A percentile compares a stretch with the other conserved stretches of the same genome.
Conservation (phyloP, 345 rosid species). For the Moringa oleifera region DNA sequence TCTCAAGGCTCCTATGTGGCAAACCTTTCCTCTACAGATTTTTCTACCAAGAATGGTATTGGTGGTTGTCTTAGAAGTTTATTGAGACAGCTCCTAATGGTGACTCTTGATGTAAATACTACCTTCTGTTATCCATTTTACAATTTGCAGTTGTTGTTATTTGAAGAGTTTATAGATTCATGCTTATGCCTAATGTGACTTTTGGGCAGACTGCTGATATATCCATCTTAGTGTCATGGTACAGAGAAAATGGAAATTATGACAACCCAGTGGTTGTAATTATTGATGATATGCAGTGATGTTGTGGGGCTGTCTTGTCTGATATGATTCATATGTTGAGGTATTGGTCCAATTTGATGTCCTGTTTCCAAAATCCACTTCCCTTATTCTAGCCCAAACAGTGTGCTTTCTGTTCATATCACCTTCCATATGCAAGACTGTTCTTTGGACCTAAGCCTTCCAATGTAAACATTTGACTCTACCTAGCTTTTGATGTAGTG, state of each 20-base stretch:
- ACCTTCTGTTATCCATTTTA: too few species aligned
- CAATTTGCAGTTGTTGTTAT: neutral
- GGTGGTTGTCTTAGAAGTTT: slow-evolving; percentile 79
- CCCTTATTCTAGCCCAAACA: too few species aligned
- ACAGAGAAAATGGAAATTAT: slow-evolving; percentile 43
- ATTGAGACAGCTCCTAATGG: slow-evolving; percentile 63
- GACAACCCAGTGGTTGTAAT: slow-evolving; percentile 56
- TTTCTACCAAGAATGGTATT: slow-evolving; percentile 64
- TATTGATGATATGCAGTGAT: slow-evolving; percentile 73
- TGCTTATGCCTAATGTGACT: slow-evolving; percentile 7
- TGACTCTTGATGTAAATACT: slow-evolving; percentile 65
- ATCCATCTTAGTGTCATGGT: slow-evolving; percentile 82
- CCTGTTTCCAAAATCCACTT: neutral
- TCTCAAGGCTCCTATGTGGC: slow-evolving; percentile 81
- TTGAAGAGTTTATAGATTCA: slow-evolving; percentile 1
- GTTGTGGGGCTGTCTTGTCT: slow-evolving; percentile 71
- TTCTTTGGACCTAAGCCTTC: neutral
- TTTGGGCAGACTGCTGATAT: slow-evolving; percentile 65
- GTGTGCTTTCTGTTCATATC: neutral
- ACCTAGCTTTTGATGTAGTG: neutral
- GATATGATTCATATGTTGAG: slow-evolving; percentile 73
- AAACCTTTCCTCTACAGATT: slow-evolving; percentile 80
- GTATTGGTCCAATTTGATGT: slow-evolving; percentile 28
- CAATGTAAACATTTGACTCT: neutral
- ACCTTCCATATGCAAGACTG: neutral